Evolutionary conservation across 192 early-diverging fungal species (phyloP), one percentile per base, ranked within the genome.

Genomic region (Phycomyces blakesleeanus): DNA sequence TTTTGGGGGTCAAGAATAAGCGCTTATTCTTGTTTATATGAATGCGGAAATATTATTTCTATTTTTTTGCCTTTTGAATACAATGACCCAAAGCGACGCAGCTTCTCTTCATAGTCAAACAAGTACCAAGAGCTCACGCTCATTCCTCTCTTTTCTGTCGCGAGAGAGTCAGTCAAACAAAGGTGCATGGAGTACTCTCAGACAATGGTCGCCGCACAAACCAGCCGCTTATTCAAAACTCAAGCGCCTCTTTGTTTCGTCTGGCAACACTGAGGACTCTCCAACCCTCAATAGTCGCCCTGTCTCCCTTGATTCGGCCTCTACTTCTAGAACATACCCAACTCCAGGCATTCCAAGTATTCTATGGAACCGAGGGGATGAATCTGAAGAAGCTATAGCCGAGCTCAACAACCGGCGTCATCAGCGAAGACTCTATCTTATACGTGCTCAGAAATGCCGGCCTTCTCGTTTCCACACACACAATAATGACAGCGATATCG

Each of bases 51-150:
- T 25, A 52, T 24, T 42, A 21, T 37, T 70, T 20, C 26, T 51
- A 12, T 44, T 54, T 51, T 58, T 69, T 61, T 21, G 37, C 8
- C 42, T 42, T 59, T 21, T 41, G 2, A 60, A 15, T 63, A 38
- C 38, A 10, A 59, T 50, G 52, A 55, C 20, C 27, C 64, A 66
- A 57, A 59, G 51, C 25, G 66, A 72, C 57, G 53, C 70, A 24
- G 60, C 64, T 0, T 72, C 70, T 4, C 54, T 72, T 0, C 66
- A 65, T 44, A 72, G 70, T n/a, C 64, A 72, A 57, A 72, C 66
- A 34, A 72, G 70, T 41, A 56, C 70, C 14, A 58, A 54, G 8
- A 72, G 70, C 42, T 63, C 70, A 18, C 66, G 60, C 8, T 72
- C 70, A 24, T 66, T 66, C 42, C 37, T 66, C 11, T 72, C 70